Conservation (phyloP, 2,329 filamentous ascomycete species). For the Diplodia intermedia region DNA sequence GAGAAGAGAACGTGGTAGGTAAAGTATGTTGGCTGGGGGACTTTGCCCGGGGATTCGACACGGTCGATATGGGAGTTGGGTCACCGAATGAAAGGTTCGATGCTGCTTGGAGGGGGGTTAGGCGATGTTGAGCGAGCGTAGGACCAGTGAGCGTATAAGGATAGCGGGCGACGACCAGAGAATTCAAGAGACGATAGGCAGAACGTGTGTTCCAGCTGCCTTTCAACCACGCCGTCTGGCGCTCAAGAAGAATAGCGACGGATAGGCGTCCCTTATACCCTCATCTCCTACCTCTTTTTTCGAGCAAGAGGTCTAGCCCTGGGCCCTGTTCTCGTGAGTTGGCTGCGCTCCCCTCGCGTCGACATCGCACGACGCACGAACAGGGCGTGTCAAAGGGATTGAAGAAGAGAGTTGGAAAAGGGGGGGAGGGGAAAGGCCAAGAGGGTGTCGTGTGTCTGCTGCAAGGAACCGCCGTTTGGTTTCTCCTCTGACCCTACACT, state of each 20-base stretch:
- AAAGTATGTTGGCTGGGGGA: not conserved
- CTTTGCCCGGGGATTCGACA: not conserved
- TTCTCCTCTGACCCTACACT: slow-evolving; percentile 4
- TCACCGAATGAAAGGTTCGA: not conserved
- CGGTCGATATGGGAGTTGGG: not conserved
- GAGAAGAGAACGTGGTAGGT: not conserved
- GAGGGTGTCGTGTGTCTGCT: slow-evolving; percentile 3
- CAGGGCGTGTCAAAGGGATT: slow-evolving; percentile 8
- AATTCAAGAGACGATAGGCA: slow-evolving; percentile 1
- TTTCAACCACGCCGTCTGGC: not conserved
- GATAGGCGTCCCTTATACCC: slow-evolving; percentile 3
- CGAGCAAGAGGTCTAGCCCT: not conserved
- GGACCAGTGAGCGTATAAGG: not conserved
- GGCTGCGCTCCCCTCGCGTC: slow-evolving; percentile 6
- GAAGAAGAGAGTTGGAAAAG: not conserved
- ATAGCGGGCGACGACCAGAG: not conserved
- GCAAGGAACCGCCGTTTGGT: slow-evolving; percentile 3
- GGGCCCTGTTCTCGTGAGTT: slow-evolving; percentile 12
- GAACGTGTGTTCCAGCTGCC: not conserved
- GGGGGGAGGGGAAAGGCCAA: not conserved
- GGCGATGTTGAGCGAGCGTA: not conserved
- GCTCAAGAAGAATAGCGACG: not conserved
- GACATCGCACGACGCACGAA: slow-evolving; percentile 16
- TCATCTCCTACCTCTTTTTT: not conserved
- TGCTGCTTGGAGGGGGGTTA: not conserved